Evolutionary conservation across 495 filamentous ascomycete species (phyloP), one percentile per base, ranked within the genome.

Genomic region (Podospora conica): DNA sequence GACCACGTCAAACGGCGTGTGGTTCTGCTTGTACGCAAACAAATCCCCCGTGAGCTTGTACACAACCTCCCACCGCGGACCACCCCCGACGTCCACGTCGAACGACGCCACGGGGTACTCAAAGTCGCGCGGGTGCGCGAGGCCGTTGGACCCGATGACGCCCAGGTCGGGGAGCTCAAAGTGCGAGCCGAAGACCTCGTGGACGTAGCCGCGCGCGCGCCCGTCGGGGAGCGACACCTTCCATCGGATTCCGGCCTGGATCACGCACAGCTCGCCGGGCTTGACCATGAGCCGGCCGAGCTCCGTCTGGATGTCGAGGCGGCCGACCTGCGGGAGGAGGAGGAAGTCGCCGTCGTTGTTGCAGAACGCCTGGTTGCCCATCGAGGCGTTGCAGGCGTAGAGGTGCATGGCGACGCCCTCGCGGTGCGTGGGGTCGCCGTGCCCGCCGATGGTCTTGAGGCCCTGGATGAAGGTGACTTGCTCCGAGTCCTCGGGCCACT

Each of bases 81-180:
- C 65, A 69, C n/a, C n/a, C n/a, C n/a, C n/a, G n/a, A n/a, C n/a
- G 60, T 79, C 77, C 74, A 92, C 87, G 48, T 87, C 85, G 69
- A 92, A 96, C 55, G 77, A 71, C 11, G 91, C 91, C n/a, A 91
- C 81, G 9, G 91, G 91, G 2, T 84, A 85, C 75, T 93, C 90
- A 77, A 96, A 96, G 75, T 96, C 91, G 12, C 91, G 86, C 0
- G 85, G 82, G 69, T 94, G 94, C 67, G 91, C 91, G 6, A 96
- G 85, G 57, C 91, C 82, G 71, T 91, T 91, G 55, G 88, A 91
- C 6, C 91, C 91, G 67, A 96, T 93, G 40, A 91, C 90, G 3
- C 91, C 91, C 6, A 96, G 80, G 67, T 93, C 90, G 2, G 91
- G 91, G 5, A 95, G 87, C 63, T 85, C 76, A 76, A 88, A 95